phyloP scores from a whole-genome alignment of 2,329 filamentous ascomycete species.

The Fusarium dlaminii region DNA sequence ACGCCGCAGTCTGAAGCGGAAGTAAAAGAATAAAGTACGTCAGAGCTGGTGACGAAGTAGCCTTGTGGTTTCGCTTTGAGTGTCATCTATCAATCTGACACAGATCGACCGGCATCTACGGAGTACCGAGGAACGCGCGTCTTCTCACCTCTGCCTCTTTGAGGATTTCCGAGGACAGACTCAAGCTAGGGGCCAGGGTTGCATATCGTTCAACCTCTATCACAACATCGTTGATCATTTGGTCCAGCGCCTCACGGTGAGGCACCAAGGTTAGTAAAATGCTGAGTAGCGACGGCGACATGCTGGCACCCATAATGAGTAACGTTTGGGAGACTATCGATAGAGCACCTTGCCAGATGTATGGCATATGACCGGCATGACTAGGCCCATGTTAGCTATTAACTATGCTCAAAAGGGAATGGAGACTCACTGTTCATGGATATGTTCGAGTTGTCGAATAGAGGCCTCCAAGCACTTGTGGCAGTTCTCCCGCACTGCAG shows the following conservation, averaged over 20 bases:
- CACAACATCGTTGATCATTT: conserved; percentile 81
- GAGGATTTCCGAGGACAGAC: conserved; percentile 81
- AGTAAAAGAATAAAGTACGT: not conserved
- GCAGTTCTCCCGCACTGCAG: conserved; percentile 78
- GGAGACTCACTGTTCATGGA: conserved; percentile 74
- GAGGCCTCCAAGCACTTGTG: conserved; percentile 84
- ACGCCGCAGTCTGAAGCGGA: not conserved
- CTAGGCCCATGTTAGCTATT: conserved; percentile 49
- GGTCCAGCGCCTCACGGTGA: conserved; percentile 71
- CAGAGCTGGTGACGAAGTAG: not conserved
- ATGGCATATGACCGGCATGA: conserved; percentile 85
- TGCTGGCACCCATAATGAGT: conserved; percentile 84
- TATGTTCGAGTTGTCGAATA: conserved; percentile 81
- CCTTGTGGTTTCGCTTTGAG: not conserved
- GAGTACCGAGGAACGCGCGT: conserved; percentile 67
- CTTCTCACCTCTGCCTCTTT: conserved; percentile 80
- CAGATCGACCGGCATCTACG: conserved; percentile 6
- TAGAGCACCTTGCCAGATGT: conserved; percentile 85
- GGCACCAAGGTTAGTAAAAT: conserved; percentile 69
- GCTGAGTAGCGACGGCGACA: conserved; percentile 76
- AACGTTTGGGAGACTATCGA: conserved; percentile 85
- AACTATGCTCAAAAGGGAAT: not conserved
- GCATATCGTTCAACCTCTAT: conserved; percentile 79
- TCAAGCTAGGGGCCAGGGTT: conserved; percentile 78
- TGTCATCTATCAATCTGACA: not conserved